phyloP scores from a whole-genome alignment of 139 green algal genomes.

The Spirogloea muscicola region DNA sequence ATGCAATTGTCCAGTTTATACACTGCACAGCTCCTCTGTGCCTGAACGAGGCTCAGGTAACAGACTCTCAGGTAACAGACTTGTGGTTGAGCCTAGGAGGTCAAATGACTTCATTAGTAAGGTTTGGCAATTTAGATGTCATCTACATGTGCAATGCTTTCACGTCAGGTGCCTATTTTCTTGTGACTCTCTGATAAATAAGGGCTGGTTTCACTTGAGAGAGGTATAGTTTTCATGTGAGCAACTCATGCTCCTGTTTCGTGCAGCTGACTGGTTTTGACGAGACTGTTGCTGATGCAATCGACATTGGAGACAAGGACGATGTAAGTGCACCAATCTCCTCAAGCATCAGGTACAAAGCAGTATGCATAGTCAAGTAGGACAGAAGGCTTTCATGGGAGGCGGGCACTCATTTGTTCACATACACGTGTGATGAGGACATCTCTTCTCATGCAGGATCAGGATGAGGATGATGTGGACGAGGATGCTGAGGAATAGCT shows the following conservation, averaged over 20 bases:
- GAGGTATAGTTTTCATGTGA: background rate
- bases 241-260: background rate
- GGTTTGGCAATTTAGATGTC: no score
- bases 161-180: background rate
- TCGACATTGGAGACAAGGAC: constrained; percentile 2
- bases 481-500: background rate
- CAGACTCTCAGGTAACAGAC: background rate
- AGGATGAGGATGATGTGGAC: constrained; percentile 8
- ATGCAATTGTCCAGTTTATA: background rate
- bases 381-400: no score
- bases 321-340: background rate
- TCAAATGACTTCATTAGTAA: background rate
- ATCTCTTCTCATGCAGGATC: background rate
- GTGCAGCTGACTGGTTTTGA: background rate
- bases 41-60: background rate
- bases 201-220: background rate
- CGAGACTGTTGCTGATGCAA: constrained; percentile 1
- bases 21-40: background rate
- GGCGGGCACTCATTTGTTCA: no score
- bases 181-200: constrained; percentile 1
- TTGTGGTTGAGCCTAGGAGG: background rate
- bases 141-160: background rate
- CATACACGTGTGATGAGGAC: background rate
- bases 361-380: no score
- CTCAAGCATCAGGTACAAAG: no score